Evolutionary conservation across 2,329 filamentous ascomycete genomes (phyloP).

Genomic region (Escovopsis sp.): DNA sequence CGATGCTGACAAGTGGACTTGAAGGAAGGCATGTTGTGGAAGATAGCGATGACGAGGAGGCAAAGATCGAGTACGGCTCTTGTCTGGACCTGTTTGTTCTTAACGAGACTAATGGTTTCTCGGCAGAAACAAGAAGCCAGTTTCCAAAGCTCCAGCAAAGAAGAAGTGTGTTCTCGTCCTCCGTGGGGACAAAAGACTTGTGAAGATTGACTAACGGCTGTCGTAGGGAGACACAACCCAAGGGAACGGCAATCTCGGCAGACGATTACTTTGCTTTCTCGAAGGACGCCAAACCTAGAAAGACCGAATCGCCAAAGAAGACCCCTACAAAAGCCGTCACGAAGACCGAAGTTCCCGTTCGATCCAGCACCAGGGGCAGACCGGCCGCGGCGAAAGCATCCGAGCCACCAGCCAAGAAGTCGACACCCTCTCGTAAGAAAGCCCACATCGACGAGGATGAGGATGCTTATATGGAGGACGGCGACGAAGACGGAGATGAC

Average conservation of each 20-base stretch:
- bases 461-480: constrained; percentile 49
- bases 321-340: constrained; percentile 21
- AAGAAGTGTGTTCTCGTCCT: constrained; percentile 38
- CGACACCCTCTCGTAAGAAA: constrained; percentile 26
- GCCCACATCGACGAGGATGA: constrained; percentile 33
- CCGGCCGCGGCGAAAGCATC: constrained; percentile 17
- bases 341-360: constrained; percentile 29
- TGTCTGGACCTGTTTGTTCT: neutral
- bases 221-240: constrained; percentile 25
- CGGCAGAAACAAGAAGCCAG: constrained; percentile 36
- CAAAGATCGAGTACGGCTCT: constrained; percentile 29
- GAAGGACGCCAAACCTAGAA: constrained; percentile 24
- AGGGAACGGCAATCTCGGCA: constrained; percentile 38
- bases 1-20: constrained; percentile 14
- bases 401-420: constrained; percentile 25
- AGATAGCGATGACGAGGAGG: constrained; percentile 67
- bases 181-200: neutral
- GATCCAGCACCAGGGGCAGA: constrained; percentile 39
- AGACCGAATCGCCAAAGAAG: constrained; percentile 26
- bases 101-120: constrained; percentile 1
- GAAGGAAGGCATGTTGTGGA: constrained; percentile 56
- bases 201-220: constrained; percentile 2
- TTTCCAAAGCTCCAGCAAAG: constrained; percentile 31
- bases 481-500: constrained; percentile 59
- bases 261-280: constrained; percentile 42